Evolutionary conservation across 2,329 filamentous ascomycete genomes (phyloP), one percentile per base, ranked within the genome.

Genomic region (Curvularia hawaiiensis): DNA sequence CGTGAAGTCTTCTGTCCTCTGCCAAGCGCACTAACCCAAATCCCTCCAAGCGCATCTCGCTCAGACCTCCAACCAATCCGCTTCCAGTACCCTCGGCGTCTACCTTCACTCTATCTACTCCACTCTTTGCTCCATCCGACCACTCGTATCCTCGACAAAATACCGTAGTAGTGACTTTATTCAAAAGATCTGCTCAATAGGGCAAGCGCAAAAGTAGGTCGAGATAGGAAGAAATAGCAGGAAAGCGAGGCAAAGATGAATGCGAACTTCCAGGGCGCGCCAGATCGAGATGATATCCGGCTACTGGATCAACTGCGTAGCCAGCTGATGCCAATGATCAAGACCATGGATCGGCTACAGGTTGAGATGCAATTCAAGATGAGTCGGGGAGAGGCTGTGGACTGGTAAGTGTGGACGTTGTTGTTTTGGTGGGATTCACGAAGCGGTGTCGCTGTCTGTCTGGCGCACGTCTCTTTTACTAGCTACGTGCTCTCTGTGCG

Each of bases 291-390:
- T 38, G 68, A 71, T 45, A 57, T 65, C 11, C 54, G 63, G 49
- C 41, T 62, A 40, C 49, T 71, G 10, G 68, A 71, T 33, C 56
- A 60, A 38, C 51, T 71, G 54, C 68, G 68, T 8, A 65, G 64
- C 47, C 62, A 65, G 48, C 33, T 71, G 20, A 54, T 69, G 54
- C 67, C 68, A 28, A 67, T 71, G 63, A 64, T 71, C 41, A 61
- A 62, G 43, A 57, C 58, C 18, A 63, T 71, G 58, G 65, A 68
- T 33, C 64, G 64, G 24, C 38, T 71, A 9, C 64, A 65, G 33
- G 43, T 41, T 4, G 67, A 71, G 24, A 65, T 71, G 64, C 58
- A 66, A 6, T 54, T 59, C 4, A 62, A 62, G 41, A 58, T 64
- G 35, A 53, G 52, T 31, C 61, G 57, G 14, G 62, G 62, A 20